Evolutionary conservation across 768 basidiomycete species (phyloP).

Genomic region (Serendipita vermifera): DNA sequence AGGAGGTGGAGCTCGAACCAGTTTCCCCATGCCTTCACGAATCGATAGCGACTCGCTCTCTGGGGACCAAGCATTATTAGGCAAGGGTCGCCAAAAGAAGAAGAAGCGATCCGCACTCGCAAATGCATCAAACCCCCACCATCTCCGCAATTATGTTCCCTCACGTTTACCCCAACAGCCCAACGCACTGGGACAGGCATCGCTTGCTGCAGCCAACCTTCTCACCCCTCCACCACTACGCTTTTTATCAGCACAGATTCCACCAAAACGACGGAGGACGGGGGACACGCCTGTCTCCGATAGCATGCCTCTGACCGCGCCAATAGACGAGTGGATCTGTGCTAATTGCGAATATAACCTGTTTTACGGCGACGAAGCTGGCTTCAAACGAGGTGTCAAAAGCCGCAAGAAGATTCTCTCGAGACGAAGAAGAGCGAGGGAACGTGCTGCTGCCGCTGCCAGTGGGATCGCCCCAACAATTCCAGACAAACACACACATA

Average conservation of each 20-base stretch:
- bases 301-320: constrained; percentile 33
- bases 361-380: constrained; percentile 73
- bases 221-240: constrained; percentile 49
- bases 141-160: constrained; percentile 85
- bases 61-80: constrained; percentile 3
- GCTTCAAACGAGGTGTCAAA: constrained; percentile 50
- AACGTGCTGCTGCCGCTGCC: constrained; percentile 49
- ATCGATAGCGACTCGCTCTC: constrained; percentile 14
- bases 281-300: constrained; percentile 18
- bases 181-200: constrained; percentile 22
- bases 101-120: constrained; percentile 87
- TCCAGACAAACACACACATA: background rate
- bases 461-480: constrained; percentile 21
- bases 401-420: constrained; percentile 67
- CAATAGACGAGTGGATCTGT: constrained; percentile 86
- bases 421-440: constrained; percentile 55
- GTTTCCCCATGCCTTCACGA: background rate
- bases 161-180: constrained; percentile 49
- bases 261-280: constrained; percentile 31
- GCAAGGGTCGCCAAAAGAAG: constrained; percentile 47
- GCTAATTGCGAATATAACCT: constrained; percentile 85
- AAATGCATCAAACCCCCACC: constrained; percentile 92
- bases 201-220: constrained; percentile 26
- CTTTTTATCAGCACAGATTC: constrained; percentile 57
- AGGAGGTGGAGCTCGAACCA: constrained; percentile 14